phyloP scores from a whole-genome alignment of 2,329 filamentous ascomycete genomes.

The Aureobasidium uvarum region DNA sequence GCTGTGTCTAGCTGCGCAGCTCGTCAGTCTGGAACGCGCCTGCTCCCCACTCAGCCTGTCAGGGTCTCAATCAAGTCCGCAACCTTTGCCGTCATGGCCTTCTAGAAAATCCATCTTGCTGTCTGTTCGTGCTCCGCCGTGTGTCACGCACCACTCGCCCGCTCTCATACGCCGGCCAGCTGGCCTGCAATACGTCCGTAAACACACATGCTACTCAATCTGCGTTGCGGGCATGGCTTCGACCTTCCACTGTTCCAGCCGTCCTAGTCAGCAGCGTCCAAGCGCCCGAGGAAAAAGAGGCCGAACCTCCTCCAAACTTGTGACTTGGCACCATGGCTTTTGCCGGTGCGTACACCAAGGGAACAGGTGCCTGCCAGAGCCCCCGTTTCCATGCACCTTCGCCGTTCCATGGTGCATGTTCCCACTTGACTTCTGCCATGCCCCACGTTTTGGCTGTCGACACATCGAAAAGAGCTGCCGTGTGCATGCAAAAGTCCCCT shows the following conservation, averaged over 20 bases:
- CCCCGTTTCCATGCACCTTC: constrained; percentile 16
- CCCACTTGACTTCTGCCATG: constrained; percentile 11
- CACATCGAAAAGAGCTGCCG: background rate
- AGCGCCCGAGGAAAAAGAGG: constrained; percentile 6
- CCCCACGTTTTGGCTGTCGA: constrained; percentile 9
- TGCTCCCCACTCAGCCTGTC: constrained; percentile 12
- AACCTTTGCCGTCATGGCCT: background rate
- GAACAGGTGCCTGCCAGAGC: constrained; percentile 16
- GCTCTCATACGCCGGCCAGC: background rate
- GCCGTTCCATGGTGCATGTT: constrained; percentile 18
- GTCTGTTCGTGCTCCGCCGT: background rate
- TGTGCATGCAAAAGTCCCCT: constrained; percentile 5
- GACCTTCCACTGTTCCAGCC: constrained; percentile 2
- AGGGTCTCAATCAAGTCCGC: constrained; percentile 5
- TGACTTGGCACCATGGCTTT: constrained; percentile 10
- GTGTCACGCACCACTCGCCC: constrained; percentile 20
- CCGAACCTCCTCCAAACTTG: constrained; percentile 10
- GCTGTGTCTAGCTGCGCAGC: constrained; percentile 14
- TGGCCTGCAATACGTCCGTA: constrained; percentile 1
- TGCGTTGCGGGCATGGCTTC: background rate
- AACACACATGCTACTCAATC: constrained; percentile 1
- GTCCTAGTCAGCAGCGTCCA: constrained; percentile 18
- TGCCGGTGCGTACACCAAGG: background rate
- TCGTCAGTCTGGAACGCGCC: constrained; percentile 5
- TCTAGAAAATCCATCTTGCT: constrained; percentile 11